Evolutionary conservation across 2,329 filamentous ascomycete genomes (phyloP).

Genomic region (Xylariaceae sp.): DNA sequence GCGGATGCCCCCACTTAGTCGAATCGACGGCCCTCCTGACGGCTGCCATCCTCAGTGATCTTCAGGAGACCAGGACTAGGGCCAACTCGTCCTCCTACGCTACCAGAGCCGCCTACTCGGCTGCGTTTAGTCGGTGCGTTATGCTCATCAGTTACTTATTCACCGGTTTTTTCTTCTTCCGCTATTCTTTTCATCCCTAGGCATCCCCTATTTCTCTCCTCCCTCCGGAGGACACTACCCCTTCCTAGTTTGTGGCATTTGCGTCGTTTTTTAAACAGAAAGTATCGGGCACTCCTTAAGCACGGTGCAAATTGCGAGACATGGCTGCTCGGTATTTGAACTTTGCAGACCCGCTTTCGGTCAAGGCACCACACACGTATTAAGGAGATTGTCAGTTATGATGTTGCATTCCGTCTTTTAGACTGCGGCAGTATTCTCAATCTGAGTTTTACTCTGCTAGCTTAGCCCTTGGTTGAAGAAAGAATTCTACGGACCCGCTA

Average conservation of each 20-base stretch:
- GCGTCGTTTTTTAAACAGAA: not conserved
- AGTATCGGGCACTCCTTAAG: not conserved
- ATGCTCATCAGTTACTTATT: not conserved
- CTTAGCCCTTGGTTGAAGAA: not conserved
- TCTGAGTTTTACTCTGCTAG: slow-evolving; percentile 8
- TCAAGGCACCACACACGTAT: not conserved
- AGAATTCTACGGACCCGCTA: slow-evolving; percentile 20
- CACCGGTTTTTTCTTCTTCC: not conserved
- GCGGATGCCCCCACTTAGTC: slow-evolving; percentile 77
- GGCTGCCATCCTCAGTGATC: slow-evolving; percentile 71
- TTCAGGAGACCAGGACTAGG: slow-evolving; percentile 42
- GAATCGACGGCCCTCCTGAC: slow-evolving; percentile 78
- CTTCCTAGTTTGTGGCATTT: not conserved
- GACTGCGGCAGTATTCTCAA: slow-evolving; percentile 1
- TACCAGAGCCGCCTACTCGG: slow-evolving; percentile 72
- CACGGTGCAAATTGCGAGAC: slow-evolving; percentile 3
- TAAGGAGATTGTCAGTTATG: not conserved
- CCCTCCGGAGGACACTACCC: slow-evolving; percentile 1
- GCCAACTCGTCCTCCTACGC: slow-evolving; percentile 59
- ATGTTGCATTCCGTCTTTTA: slow-evolving; percentile 8
- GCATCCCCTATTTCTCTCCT: not conserved
- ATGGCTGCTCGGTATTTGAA: slow-evolving; percentile 2
- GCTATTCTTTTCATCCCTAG: not conserved
- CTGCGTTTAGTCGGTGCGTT: slow-evolving; percentile 74
- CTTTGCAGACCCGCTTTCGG: slow-evolving; percentile 4